phyloP scores from a whole-genome alignment of 768 basidiomycete species.

The Mrakia gelida region DNA sequence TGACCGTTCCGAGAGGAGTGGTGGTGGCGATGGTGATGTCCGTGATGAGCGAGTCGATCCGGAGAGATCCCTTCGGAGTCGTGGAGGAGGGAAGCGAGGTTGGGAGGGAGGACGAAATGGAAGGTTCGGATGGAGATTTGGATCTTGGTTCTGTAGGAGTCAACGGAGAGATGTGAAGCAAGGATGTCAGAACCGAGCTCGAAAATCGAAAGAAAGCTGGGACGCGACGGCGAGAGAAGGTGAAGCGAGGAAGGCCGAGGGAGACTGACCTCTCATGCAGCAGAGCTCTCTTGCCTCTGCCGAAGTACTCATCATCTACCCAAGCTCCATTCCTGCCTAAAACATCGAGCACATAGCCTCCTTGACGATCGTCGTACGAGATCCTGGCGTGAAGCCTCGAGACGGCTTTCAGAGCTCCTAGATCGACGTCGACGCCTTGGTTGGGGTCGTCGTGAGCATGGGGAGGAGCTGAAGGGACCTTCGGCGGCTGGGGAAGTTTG shows the following conservation, averaged over 20 bases:
- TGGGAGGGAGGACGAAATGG: slow-evolving; percentile 88
- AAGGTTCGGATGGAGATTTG: slow-evolving; percentile 97
- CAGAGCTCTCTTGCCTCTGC: slow-evolving; percentile 56
- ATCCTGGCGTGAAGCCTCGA: slow-evolving; percentile 95
- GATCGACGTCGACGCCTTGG: slow-evolving; percentile 56
- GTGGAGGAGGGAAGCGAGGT: slow-evolving; percentile 18
- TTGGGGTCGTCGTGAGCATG: not conserved
- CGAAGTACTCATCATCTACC: slow-evolving; percentile 96
- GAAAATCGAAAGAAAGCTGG: too few species aligned
- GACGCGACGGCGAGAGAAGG: not conserved
- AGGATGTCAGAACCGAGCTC: not conserved
- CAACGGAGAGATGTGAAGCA: too few species aligned
- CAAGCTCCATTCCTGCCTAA: slow-evolving; percentile 96
- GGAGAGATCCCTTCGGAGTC: not conserved
- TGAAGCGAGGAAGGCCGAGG: too few species aligned
- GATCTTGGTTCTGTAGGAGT: slow-evolving; percentile 81
- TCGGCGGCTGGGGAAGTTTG: not conserved
- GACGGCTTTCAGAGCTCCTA: slow-evolving; percentile 93
- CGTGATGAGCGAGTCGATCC: not conserved
- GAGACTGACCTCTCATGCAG: slow-evolving; percentile 1
- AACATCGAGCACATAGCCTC: slow-evolving; percentile 82
- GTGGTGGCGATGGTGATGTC: not conserved
- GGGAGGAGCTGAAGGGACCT: not conserved
- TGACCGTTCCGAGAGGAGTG: not conserved
- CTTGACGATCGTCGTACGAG: slow-evolving; percentile 84